phyloP scores from a whole-genome alignment of 2,329 filamentous ascomycete genomes.

The Tricladium varicosporioides region DNA sequence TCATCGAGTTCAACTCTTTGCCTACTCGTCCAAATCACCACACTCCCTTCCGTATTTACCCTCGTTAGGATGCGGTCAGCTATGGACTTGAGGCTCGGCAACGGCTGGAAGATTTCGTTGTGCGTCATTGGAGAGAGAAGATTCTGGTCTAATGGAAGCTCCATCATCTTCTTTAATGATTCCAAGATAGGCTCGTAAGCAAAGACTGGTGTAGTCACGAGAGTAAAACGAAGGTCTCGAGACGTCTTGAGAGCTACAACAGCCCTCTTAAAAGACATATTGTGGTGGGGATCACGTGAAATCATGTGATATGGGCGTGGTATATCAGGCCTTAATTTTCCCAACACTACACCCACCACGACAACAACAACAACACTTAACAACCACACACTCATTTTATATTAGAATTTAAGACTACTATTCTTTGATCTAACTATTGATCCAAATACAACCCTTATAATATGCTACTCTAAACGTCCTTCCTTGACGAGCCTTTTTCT shows the following conservation, averaged over 20 bases:
- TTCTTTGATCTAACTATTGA: too few species aligned
- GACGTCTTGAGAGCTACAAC: conserved; percentile 3
- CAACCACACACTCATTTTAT: too few species aligned
- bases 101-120: conserved; percentile 7
- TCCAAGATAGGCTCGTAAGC: conserved; percentile 65
- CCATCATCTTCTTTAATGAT: conserved; percentile 51
- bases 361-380: too few species aligned
- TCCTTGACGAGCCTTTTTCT: too few species aligned
- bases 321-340: too few species aligned
- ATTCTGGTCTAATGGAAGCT: conserved; percentile 50
- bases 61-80: conserved; percentile 4
- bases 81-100: neutral
- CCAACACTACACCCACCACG: too few species aligned
- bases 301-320: too few species aligned
- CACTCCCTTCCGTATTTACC: conserved; percentile 19
- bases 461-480: too few species aligned
- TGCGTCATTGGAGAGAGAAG: conserved; percentile 19
- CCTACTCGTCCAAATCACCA: neutral
- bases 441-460: too few species aligned
- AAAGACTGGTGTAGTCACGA: conserved; percentile 48
- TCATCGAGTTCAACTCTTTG: conserved; percentile 41
- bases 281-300: too few species aligned
- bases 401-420: too few species aligned
- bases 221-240: conserved; percentile 1
- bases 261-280: conserved; percentile 1